Evolutionary conservation across 371 early-diverging fungal species (phyloP).

Genomic region (Apophysomyces ossiformis): DNA sequence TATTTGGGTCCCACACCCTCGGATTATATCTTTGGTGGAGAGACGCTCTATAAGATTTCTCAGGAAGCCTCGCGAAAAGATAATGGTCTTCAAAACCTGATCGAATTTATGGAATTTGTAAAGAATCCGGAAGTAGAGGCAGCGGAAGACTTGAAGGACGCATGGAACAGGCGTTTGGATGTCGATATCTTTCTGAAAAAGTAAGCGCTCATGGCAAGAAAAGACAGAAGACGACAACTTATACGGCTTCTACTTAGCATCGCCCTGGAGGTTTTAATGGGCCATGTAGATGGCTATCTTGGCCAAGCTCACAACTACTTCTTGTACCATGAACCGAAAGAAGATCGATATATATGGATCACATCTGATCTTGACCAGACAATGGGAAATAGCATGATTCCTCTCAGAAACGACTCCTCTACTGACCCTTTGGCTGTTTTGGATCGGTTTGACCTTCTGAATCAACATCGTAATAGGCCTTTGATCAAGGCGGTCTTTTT

Average conservation of each 20-base stretch:
- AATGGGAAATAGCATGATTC: slow-evolving; percentile 36
- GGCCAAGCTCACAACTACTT: slow-evolving; percentile 45
- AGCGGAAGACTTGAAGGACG: slow-evolving; percentile 9
- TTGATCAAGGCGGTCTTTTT: slow-evolving; percentile 25
- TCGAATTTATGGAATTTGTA: slow-evolving; percentile 45
- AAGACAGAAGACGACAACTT: not conserved
- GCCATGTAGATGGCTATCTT: slow-evolving; percentile 43
- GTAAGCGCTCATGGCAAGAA: slow-evolving; percentile 17
- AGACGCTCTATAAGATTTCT: slow-evolving; percentile 26
- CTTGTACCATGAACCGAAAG: slow-evolving; percentile 32
- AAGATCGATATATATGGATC: slow-evolving; percentile 32
- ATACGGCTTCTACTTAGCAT: slow-evolving; percentile 17
- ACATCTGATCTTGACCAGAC: slow-evolving; percentile 45
- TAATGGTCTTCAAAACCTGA: slow-evolving; percentile 31
- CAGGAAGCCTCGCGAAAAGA: slow-evolving; percentile 24
- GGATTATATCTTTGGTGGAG: slow-evolving; percentile 18
- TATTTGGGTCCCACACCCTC: slow-evolving; percentile 23
- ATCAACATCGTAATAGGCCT: slow-evolving; percentile 20
- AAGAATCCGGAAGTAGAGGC: slow-evolving; percentile 28
- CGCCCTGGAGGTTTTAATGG: slow-evolving; percentile 38
- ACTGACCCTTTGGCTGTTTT: not conserved
- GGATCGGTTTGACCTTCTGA: slow-evolving; percentile 29
- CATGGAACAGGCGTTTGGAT: slow-evolving; percentile 47
- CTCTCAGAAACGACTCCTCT: not conserved
- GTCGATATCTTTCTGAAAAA: slow-evolving; percentile 51